Conservation (phyloP, 306 rosid genomes). For the Morella rubra region DNA sequence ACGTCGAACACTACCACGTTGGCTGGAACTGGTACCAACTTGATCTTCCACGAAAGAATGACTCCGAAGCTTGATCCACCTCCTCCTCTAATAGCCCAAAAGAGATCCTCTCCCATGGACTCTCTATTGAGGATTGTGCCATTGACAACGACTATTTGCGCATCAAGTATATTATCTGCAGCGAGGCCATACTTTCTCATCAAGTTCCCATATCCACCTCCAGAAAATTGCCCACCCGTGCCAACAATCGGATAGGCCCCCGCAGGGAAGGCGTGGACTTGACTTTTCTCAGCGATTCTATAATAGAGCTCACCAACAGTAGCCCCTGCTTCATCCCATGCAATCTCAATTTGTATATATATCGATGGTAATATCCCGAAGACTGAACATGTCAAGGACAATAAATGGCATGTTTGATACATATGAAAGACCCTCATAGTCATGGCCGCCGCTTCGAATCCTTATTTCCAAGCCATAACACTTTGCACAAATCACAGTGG, state of each 20-base stretch:
- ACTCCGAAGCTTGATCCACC: constrained; percentile 46
- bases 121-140: constrained; percentile 32
- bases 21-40: constrained; percentile 21
- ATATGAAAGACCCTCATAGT: constrained; percentile 36
- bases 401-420: constrained; percentile 27
- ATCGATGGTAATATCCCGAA: constrained; percentile 22
- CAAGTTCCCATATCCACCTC: constrained; percentile 41
- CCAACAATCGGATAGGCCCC: constrained; percentile 28
- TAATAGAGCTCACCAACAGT: constrained; percentile 39
- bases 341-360: not conserved
- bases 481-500: constrained; percentile 25
- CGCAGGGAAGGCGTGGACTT: constrained; percentile 30
- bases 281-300: constrained; percentile 25
- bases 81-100: constrained; percentile 50
- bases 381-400: constrained; percentile 38
- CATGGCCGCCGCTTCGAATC: constrained; percentile 49
- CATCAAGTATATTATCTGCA: constrained; percentile 33
- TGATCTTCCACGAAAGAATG: constrained; percentile 35
- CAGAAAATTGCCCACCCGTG: constrained; percentile 37
- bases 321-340: constrained; percentile 39
- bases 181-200: constrained; percentile 43
- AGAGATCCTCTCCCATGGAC: constrained; percentile 43
- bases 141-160: constrained; percentile 23
- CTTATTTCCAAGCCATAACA: constrained; percentile 14
- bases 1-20: constrained; percentile 30